Evolutionary conservation across 2,329 filamentous ascomycete genomes (phyloP), one percentile per base, ranked within the genome.

Genomic region (Sporothrix humicola): DNA sequence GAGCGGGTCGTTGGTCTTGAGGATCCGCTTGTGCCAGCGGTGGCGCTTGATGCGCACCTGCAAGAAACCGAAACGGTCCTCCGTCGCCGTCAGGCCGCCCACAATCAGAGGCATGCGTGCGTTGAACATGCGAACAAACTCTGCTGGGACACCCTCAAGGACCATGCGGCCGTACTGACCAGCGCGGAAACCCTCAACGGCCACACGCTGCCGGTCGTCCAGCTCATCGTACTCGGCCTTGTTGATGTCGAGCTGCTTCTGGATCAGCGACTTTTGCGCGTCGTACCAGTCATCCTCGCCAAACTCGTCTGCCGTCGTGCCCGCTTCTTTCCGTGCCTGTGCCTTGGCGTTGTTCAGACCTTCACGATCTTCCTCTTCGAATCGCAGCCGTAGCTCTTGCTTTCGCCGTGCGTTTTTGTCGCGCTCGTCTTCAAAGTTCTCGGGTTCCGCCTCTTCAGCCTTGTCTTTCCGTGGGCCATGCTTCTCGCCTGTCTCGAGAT

Each of bases 211-310:
- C 59, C 88, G 85, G 76, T 96, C 92, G 80, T 99, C 96, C 2
- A 99, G 88, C 72, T 89, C 89, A 77, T 95, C 93, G 77, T 97
- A 97, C 80, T 98, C 97, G 74, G 93, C 90, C 79, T 94, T 94
- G 84, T 99, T 99, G 88, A 99, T 98, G 79, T 97, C 93, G 76
- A 96, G 88, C 82, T 99, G 96, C 83, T 97, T 98, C 83, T 98
- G 93, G 74, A 99, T 91, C 81, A 92, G 88, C 46, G 96, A 93
- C 84, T 99, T 99, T 81, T 99, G 96, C 42, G 93, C 90, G 80
- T 98, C 96, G 81, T 99, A 99, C 97, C 97, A 99, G 73, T 99
- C 93, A 80, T 99, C 96, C 82, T 99, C 96, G 71, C 95, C 96
- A 79, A 97, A 98, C 79, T 97, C 92, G 71, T 95, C 90, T 6